Base-by-base conservation (phyloP, 2,329 filamentous ascomycete species). In the Fusarium sp. region DNA sequence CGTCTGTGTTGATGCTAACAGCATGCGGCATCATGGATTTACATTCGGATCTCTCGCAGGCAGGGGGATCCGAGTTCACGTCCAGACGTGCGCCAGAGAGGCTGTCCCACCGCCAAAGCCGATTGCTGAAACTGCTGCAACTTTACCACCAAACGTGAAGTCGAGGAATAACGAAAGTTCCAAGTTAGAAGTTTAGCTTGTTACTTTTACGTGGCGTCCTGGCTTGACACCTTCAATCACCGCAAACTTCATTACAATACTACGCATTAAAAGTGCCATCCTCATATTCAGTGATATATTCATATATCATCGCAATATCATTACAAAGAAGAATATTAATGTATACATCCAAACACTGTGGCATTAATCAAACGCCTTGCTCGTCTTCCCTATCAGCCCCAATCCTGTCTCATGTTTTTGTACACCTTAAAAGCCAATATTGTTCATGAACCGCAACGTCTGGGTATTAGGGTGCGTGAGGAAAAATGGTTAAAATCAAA, bases 381-480 rank as follows among this genome's bases (percentile, higher is more conserved):
- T 69, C 53, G 54, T 69, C 60, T 40, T 50, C 53, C 52, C 20
- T 5, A 16, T 30, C 29, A 38, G 24, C 40, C 32, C 51, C 51
- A 32, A 50, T 32, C 45, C 58, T 66, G 27, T 60, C 20, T 29
- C 22, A 24, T 51, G 63, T 61, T 42, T 72, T 72, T 67, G 63
- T 72, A 74, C 70, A 73, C 27, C 55, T 38, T 60, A 72, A 47
- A 71, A 75, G 62, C 43, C 53, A 72, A 71, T 67, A 57, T 46
- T 59, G 57, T 63, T 65, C 70, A 63, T 63, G 49, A 67, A 59
- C 54, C 70, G 54, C 59, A 70, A 64, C 58, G 40, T 59, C 55
- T 68, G 68, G 74, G 73, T 72, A 75, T 75, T 66, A 72, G 64
- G 68, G 63, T 52, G 38, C 60, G 29, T 63, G 57, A 49, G 60